Evolutionary conservation across 139 green algal species (phyloP).

Genomic region (Asterochloris sp.): DNA sequence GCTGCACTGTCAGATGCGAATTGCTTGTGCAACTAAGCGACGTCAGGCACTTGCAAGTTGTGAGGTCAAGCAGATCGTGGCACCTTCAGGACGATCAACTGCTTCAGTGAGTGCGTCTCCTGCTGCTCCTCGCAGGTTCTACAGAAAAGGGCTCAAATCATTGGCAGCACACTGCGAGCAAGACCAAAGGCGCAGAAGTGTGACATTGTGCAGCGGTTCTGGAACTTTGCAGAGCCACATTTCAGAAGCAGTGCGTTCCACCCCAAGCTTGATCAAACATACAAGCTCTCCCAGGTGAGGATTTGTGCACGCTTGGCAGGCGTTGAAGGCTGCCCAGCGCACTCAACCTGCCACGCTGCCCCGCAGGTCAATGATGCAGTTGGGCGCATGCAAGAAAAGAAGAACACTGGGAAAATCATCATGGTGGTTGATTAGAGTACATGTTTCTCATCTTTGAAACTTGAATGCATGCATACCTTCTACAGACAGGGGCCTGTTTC

Average conservation of each 20-base stretch:
- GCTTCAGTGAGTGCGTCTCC: background rate
- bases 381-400: constrained; percentile 13
- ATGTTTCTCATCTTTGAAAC: no score
- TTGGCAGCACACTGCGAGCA: constrained; percentile 21
- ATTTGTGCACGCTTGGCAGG: no score
- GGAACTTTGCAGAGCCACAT: background rate
- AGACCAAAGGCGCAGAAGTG: constrained; percentile 1
- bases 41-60: no score
- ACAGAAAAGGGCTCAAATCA: background rate
- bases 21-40: no score
- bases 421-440: background rate
- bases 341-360: no score
- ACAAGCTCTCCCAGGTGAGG: background rate
- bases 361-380: background rate
- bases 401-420: constrained; percentile 23
- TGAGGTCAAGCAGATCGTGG: background rate
- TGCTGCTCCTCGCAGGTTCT: background rate
- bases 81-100: background rate
- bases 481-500: no score
- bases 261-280: constrained; percentile 10
- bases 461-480: no score
- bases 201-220: background rate
- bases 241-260: constrained; percentile 4
- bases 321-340: no score
- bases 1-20: no score